Evolutionary conservation across 345 rosid species (phyloP).

Genomic region (Melaleuca alternifolia): DNA sequence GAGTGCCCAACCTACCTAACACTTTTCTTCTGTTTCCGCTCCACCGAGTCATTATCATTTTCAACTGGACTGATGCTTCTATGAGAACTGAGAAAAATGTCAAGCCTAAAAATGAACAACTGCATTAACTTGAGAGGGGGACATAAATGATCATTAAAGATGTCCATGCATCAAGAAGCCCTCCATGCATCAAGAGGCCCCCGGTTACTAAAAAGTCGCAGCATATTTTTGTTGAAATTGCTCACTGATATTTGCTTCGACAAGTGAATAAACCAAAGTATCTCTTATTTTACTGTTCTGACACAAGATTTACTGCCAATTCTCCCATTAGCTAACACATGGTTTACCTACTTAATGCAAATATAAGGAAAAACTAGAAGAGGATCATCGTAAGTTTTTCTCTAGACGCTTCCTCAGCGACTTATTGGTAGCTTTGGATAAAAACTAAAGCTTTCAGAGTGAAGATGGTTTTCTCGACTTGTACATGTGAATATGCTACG

Average conservation of each 20-base stretch:
- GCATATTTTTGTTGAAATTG: not conserved
- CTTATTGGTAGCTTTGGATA: not conserved
- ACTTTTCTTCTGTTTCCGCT: not conserved
- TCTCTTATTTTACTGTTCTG: not conserved
- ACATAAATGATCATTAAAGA: not conserved
- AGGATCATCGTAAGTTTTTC: not conserved
- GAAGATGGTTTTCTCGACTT: not conserved
- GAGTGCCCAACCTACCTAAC: not conserved
- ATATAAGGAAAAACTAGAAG: not conserved
- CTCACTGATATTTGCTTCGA: not conserved
- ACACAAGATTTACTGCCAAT: not conserved
- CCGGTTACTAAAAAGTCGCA: not conserved
- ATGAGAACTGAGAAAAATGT: not conserved
- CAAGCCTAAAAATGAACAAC: not conserved
- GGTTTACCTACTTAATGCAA: too few species aligned
- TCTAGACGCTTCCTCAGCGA: not conserved
- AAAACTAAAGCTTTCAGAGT: not conserved
- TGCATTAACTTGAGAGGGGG: not conserved
- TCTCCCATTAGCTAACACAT: too few species aligned
- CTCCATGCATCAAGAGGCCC: too few species aligned
- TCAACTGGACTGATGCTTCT: not conserved
- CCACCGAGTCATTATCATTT: not conserved
- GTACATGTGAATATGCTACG: not conserved
- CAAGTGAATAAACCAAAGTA: not conserved
- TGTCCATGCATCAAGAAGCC: not conserved